Conservation (phyloP, 495 filamentous ascomycete genomes). For the Talaromyces trachyspermus region DNA sequence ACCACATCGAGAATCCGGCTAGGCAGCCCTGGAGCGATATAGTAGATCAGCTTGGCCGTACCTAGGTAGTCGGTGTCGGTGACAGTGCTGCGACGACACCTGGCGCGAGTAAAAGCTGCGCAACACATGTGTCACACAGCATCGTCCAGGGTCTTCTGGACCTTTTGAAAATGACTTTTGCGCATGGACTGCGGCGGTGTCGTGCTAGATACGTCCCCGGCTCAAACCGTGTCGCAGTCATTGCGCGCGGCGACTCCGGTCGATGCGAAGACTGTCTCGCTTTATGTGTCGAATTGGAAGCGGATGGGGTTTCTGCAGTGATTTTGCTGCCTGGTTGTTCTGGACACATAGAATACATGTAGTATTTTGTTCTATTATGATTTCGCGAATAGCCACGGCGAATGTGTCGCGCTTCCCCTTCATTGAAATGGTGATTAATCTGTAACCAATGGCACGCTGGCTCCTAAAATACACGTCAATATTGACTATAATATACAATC, state of each 20-base stretch:
- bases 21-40: conserved; percentile 33
- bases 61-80: too few relatives aligned
- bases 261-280: conserved; percentile 24
- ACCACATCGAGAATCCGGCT: conserved; percentile 45
- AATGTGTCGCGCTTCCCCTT: too few relatives aligned
- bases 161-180: conserved; percentile 17
- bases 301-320: conserved; percentile 18
- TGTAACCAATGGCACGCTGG: too few relatives aligned
- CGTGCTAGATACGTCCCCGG: conserved; percentile 31
- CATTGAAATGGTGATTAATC: too few relatives aligned
- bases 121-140: not conserved
- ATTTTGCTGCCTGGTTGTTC: too few relatives aligned
- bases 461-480: too few relatives aligned
- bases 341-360: too few relatives aligned
- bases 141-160: not conserved
- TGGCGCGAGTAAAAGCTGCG: not conserved
- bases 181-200: conserved; percentile 48
- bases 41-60: not conserved
- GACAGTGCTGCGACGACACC: too few relatives aligned
- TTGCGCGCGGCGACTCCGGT: conserved; percentile 27
- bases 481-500: too few relatives aligned
- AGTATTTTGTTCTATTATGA: too few relatives aligned
- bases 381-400: too few relatives aligned
- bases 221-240: conserved; percentile 34
- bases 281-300: conserved; percentile 35